Evolutionary conservation across 2,329 filamentous ascomycete species (phyloP).

Genomic region (Talaromyces pinophilus): DNA sequence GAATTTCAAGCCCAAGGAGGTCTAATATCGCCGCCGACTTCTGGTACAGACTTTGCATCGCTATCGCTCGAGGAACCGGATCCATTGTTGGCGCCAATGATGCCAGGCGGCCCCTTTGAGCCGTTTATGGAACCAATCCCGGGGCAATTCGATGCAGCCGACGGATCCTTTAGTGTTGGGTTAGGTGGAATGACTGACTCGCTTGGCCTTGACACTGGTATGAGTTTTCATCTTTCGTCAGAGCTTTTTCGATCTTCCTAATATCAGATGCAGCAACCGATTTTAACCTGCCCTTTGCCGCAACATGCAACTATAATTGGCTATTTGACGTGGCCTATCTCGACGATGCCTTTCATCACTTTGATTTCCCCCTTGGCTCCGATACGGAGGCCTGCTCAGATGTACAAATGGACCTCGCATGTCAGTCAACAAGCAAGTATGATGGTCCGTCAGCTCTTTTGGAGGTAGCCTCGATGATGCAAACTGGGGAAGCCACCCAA

Average conservation of each 20-base stretch:
- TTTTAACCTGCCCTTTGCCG: slow-evolving; percentile 67
- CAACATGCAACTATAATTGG: slow-evolving; percentile 64
- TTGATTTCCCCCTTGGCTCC: slow-evolving; percentile 28
- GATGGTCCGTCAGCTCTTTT: slow-evolving; percentile 13
- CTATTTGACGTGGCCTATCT: slow-evolving; percentile 54
- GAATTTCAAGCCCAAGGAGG: slow-evolving; percentile 25
- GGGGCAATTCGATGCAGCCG: slow-evolving; percentile 38
- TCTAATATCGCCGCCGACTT: slow-evolving; percentile 31
- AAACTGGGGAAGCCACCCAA: not conserved
- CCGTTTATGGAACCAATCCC: slow-evolving; percentile 37
- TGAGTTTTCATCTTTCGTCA: slow-evolving; percentile 1
- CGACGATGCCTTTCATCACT: slow-evolving; percentile 37
- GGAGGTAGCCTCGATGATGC: slow-evolving; percentile 7
- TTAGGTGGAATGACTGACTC: slow-evolving; percentile 47
- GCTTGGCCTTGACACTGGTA: slow-evolving; percentile 60
- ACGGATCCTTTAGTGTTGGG: slow-evolving; percentile 32
- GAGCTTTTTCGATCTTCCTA: not conserved
- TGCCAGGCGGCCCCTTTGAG: slow-evolving; percentile 36
- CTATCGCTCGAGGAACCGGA: slow-evolving; percentile 26
- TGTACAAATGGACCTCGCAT: not conserved
- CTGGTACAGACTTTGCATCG: slow-evolving; percentile 24
- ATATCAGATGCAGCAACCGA: slow-evolving; percentile 50
- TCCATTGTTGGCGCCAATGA: slow-evolving; percentile 34
- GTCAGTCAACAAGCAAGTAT: slow-evolving; percentile 1
- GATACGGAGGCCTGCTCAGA: not conserved